Evolutionary conservation across 257 asterid species (phyloP).

Genomic region (Fraxinus pennsylvanica): DNA sequence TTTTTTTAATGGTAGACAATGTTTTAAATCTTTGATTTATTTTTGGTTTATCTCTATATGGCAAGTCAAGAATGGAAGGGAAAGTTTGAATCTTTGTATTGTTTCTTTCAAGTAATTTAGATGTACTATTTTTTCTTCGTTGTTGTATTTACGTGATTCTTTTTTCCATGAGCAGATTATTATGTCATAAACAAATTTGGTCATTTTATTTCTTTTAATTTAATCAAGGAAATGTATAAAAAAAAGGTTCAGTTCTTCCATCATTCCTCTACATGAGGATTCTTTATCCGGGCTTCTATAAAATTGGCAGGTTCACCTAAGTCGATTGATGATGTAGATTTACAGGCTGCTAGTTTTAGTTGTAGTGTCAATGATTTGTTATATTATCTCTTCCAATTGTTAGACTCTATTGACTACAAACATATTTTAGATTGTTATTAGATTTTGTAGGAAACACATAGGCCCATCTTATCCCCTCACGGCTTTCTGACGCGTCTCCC

Average conservation of each 20-base stretch:
- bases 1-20: conserved; percentile 2
- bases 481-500: too few species aligned
- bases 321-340: conserved; percentile 35
- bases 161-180: background rate
- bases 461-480: too few species aligned
- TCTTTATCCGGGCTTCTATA: conserved; percentile 41
- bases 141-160: background rate
- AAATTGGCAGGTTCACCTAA: conserved; percentile 58
- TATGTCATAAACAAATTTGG: background rate
- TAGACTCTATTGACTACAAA: too few species aligned
- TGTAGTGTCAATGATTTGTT: conserved; percentile 2
- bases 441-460: too few species aligned
- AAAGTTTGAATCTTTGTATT: background rate
- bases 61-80: background rate
- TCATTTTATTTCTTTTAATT: background rate
- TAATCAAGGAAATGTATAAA: background rate
- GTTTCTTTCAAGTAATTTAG: background rate
- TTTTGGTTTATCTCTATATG: background rate
- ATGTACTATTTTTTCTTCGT: background rate
- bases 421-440: too few species aligned
- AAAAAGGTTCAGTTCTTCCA: background rate
- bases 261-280: conserved; percentile 49
- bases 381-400: too few species aligned
- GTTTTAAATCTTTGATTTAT: conserved; percentile 7
- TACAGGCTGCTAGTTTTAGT: conserved; percentile 32